Base-by-base conservation (phyloP, 192 early-diverging fungal genomes). In the Chytriomyces confervae region DNA sequence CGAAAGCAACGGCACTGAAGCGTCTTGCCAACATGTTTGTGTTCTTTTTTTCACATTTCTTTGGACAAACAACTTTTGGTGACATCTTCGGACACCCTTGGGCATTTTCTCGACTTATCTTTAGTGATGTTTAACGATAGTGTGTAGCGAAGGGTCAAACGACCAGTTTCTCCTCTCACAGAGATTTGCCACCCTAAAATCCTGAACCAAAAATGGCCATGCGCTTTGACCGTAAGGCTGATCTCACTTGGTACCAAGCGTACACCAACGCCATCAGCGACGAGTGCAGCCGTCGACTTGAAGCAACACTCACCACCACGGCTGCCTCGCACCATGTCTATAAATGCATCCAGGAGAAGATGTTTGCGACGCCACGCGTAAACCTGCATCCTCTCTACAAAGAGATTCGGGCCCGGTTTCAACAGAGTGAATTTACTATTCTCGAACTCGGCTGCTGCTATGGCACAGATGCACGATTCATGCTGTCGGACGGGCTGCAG, bases 401-500 rank as follows among this genome's bases (percentile, higher is more conserved):
- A 69, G n/a, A 16, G 43, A 50, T 69, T n/a, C 27, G 50, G 18
- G 5, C 16, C 9, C 27, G 27, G 67, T 48, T 69, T 18, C 4
- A 18, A 9, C 16, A 69, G 16, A 16, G 43, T 27, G 16, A 36
- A 2, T 69, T 69, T 27, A 69, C 67, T 16, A 46, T 69, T 16
- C 67, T 69, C 49, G 67, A 69, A 27, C 67, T 69, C 16, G 67
- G 67, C 11, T 69, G 67, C 47, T 69, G 67, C 67, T 69, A 69
- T 27, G 67, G 67, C 9, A 69, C 67, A 18, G 67, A 69, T 48
- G 67, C 67, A 24, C 67, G 67, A 11, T 16, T n/a, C 11, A 69
- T 69, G 67, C 13, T 69, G 27, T 24, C 43, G 16, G 67, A 69
- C 27, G 67, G 67, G 11, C 47, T 69, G 13, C 16, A 16, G 13